Percentiles rank a stretch among this genome's conserved stretches.
Conservation (phyloP, 441 rosid genomes). For the Eruca vesicaria region DNA sequence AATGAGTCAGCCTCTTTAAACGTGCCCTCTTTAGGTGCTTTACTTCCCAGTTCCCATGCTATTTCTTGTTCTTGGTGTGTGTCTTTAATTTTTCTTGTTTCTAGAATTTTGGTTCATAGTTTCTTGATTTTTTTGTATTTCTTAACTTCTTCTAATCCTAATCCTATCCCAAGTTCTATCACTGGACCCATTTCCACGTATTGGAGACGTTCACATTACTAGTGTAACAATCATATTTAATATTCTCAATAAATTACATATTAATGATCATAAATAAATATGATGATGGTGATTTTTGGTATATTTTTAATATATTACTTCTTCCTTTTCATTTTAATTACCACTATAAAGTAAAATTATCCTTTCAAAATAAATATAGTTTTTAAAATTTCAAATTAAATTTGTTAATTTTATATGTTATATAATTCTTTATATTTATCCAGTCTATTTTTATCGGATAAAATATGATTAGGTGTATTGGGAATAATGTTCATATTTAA, state of each 20-base stretch:
- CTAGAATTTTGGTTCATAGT: neutral
- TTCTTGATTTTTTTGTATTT: neutral
- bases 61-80: conserved; percentile 29
- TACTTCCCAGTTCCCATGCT: conserved; percentile 25
- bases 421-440: no score
- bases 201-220: neutral
- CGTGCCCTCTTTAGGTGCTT: conserved; percentile 28
- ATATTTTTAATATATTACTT: neutral
- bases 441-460: no score
- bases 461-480: no score
- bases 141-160: conserved; percentile 4
- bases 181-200: conserved; percentile 6
- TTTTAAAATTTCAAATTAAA: no score
- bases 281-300: neutral
- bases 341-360: no score
- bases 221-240: neutral
- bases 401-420: no score
- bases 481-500: no score
- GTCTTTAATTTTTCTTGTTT: neutral
- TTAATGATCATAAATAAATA: neutral
- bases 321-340: no score
- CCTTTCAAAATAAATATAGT: no score
- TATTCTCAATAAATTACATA: neutral
- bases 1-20: conserved; percentile 24
- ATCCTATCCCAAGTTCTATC: conserved; percentile 12